Conservation (phyloP, 176 grass and related monocot genomes). For the Stipa capillata region DNA sequence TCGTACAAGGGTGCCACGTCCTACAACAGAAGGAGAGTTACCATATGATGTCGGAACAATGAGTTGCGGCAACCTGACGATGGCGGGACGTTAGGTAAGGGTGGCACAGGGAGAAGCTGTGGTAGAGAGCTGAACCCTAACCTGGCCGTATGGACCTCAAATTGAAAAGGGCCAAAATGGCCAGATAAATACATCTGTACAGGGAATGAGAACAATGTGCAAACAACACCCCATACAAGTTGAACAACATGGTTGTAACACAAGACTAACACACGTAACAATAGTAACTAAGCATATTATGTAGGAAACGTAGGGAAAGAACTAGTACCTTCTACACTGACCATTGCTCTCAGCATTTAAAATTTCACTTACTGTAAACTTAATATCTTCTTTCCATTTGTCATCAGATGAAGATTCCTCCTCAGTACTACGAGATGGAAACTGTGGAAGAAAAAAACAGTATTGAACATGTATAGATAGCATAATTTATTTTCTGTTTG, state of each 20-base stretch:
- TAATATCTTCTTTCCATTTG: slow-evolving; percentile 40
- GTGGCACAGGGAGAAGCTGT: too few species aligned
- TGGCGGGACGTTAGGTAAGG: too few species aligned
- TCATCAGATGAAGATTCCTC: slow-evolving; percentile 30
- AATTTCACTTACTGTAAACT: slow-evolving; percentile 33
- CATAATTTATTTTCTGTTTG: background rate
- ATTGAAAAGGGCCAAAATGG: background rate
- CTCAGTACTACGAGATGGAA: slow-evolving; percentile 32
- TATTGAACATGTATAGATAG: background rate
- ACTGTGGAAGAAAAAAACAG: slow-evolving; percentile 33
- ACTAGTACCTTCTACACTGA: slow-evolving; percentile 38
- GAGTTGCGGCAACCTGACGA: too few species aligned
- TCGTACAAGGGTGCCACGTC: too few species aligned
- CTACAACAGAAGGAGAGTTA: too few species aligned
- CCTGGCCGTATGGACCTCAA: background rate
- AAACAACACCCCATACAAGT: background rate
- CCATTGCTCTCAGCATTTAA: slow-evolving; percentile 34
- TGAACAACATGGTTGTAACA: too few species aligned
- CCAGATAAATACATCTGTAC: background rate
- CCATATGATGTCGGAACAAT: too few species aligned
- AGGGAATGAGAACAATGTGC: background rate
- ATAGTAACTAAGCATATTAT: background rate
- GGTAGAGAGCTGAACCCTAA: background rate
- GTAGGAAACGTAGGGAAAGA: background rate
- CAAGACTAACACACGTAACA: background rate